Evolutionary conservation across 768 basidiomycete genomes (phyloP).

Genomic region (Kwoniella pini): DNA sequence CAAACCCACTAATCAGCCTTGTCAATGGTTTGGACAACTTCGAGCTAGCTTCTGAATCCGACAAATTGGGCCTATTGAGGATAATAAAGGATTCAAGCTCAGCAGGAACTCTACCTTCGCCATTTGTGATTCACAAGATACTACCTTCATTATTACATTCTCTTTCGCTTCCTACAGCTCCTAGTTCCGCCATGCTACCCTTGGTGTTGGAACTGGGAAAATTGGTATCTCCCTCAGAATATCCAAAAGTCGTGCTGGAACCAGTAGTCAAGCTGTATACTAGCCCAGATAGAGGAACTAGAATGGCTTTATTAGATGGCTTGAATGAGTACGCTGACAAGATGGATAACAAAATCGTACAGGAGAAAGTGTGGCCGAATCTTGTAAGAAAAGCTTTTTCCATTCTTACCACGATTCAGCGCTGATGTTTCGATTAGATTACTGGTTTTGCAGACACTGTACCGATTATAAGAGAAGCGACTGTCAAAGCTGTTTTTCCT

Average conservation of each 20-base stretch:
- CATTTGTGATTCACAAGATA: slow-evolving; percentile 81
- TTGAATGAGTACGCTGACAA: slow-evolving; percentile 81
- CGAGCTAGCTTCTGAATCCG: slow-evolving; percentile 73
- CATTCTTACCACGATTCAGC: not conserved
- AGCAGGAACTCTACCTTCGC: slow-evolving; percentile 74
- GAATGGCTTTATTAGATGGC: slow-evolving; percentile 90
- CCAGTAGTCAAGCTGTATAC: slow-evolving; percentile 82
- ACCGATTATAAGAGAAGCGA: slow-evolving; percentile 89
- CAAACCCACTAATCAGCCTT: slow-evolving; percentile 79
- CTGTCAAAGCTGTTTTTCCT: slow-evolving; percentile 79
- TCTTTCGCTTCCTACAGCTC: slow-evolving; percentile 48
- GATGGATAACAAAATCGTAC: slow-evolving; percentile 78
- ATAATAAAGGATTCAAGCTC: slow-evolving; percentile 69
- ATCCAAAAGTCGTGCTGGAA: slow-evolving; percentile 66
- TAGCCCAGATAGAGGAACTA: slow-evolving; percentile 86
- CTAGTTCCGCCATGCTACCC: slow-evolving; percentile 71
- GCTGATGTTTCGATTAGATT: slow-evolving; percentile 62
- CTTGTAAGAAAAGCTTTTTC: slow-evolving; percentile 62
- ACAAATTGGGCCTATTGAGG: slow-evolving; percentile 72
- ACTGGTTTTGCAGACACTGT: slow-evolving; percentile 95
- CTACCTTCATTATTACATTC: slow-evolving; percentile 70
- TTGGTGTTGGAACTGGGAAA: slow-evolving; percentile 78
- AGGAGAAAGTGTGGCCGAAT: slow-evolving; percentile 89
- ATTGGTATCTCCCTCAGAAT: slow-evolving; percentile 65
- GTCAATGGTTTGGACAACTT: slow-evolving; percentile 85